A percentile compares a stretch with the other conserved stretches of the same genome.
phyloP scores from a whole-genome alignment of 164 flowering plant species.

The Annona squamosa region DNA sequence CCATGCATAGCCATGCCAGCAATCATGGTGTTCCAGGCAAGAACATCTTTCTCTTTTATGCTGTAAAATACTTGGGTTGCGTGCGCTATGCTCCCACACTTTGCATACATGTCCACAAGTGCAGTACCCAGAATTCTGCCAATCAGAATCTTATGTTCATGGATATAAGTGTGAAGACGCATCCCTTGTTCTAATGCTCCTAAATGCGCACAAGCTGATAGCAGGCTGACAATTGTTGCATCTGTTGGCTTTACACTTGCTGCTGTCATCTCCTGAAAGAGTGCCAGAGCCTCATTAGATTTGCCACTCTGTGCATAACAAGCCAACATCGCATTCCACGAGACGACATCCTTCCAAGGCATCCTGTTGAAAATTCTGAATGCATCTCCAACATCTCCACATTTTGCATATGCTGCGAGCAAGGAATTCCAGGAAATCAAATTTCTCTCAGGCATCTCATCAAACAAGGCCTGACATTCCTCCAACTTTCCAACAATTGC shows the following conservation, averaged over 20 bases:
- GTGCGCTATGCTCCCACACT: constrained; percentile 26
- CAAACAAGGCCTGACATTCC: constrained; percentile 23
- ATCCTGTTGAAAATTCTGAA: constrained; percentile 14
- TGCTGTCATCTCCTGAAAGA: constrained; percentile 27
- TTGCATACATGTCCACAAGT: constrained; percentile 29
- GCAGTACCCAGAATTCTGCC: constrained; percentile 26
- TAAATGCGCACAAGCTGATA: constrained; percentile 31
- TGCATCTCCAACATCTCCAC: constrained; percentile 25
- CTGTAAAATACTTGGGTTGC: constrained; percentile 20
- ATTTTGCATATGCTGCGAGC: constrained; percentile 28
- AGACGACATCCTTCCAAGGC: constrained; percentile 28
- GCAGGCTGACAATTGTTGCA: constrained; percentile 29
- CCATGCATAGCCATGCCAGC: constrained; percentile 33
- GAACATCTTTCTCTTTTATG: constrained; percentile 22
- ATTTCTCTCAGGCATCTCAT: constrained; percentile 27
- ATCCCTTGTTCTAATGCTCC: constrained; percentile 28
- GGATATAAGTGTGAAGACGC: constrained; percentile 13
- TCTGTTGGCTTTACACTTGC: constrained; percentile 26
- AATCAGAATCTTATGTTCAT: constrained; percentile 13
- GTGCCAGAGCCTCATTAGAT: constrained; percentile 17
- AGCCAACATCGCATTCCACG: constrained; percentile 29
- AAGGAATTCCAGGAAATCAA: constrained; percentile 36
- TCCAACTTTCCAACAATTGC: constrained; percentile 18
- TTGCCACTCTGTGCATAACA: constrained; percentile 26
- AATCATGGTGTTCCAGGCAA: constrained; percentile 31